Conservation (phyloP, 2,329 filamentous ascomycete species). For the Tolypocladium paradoxum region DNA sequence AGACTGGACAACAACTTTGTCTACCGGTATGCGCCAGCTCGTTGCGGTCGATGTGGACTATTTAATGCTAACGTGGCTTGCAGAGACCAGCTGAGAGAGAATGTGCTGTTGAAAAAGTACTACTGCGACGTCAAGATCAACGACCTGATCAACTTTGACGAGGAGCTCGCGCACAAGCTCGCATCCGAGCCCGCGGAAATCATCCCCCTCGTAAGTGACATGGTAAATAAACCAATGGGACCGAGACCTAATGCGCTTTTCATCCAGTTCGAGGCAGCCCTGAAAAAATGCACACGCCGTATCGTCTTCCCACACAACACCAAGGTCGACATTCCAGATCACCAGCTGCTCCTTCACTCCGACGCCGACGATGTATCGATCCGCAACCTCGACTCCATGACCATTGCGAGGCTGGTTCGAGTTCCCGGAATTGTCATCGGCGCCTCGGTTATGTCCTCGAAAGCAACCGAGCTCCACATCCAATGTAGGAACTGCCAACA, state of each 20-base stretch:
- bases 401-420: constrained; percentile 87
- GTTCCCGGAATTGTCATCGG: constrained; percentile 97
- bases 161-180: constrained; percentile 83
- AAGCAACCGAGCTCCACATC: constrained; percentile 77
- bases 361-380: constrained; percentile 86
- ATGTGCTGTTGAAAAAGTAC: constrained; percentile 87
- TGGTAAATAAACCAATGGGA: background rate
- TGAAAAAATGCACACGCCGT: constrained; percentile 83
- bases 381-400: constrained; percentile 82
- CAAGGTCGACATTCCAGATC: constrained; percentile 64
- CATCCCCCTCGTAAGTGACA: constrained; percentile 64
- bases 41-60: background rate
- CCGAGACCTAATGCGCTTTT: background rate
- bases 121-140: constrained; percentile 94
- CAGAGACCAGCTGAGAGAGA: constrained; percentile 91
- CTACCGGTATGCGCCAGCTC: constrained; percentile 56
- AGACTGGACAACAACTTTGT: constrained; percentile 89
- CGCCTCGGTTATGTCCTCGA: constrained; percentile 91
- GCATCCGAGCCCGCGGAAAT: constrained; percentile 85
- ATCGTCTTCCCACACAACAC: constrained; percentile 76
- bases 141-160: constrained; percentile 91
- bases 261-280: constrained; percentile 72
- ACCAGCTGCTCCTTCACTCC: constrained; percentile 92
- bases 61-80: constrained; percentile 4
- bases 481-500: constrained; percentile 82